Evolutionary conservation across 306 rosid species (phyloP).

Genomic region (Citrullus colocynthis): DNA sequence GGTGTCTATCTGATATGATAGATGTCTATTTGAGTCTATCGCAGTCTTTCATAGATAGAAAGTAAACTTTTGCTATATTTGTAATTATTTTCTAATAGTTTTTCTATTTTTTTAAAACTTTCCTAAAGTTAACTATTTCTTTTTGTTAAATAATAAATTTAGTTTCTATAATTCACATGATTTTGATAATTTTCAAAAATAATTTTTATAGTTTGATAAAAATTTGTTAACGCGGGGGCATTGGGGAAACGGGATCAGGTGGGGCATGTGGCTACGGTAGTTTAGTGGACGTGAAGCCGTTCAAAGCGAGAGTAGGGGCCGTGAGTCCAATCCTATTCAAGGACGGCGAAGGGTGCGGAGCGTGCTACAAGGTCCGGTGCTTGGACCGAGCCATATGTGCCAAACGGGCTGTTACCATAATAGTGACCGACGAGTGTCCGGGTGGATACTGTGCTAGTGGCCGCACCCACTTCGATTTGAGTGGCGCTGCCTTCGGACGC

Average conservation of each 20-base stretch:
- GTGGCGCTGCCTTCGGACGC: conserved; percentile 83
- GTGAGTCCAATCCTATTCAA: conserved; percentile 61
- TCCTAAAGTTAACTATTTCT: too few species aligned
- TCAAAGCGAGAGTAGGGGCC: conserved; percentile 71
- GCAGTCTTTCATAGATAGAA: too few species aligned
- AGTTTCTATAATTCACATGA: too few species aligned
- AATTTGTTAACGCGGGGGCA: too few species aligned
- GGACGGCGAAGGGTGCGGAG: conserved; percentile 83
- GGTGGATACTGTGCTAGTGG: conserved; percentile 49
- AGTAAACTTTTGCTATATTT: too few species aligned
- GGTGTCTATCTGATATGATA: too few species aligned
- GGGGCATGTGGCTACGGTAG: conserved; percentile 91
- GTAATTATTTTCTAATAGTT: too few species aligned
- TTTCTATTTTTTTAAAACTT: too few species aligned
- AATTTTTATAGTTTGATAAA: too few species aligned
- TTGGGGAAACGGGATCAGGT: conserved; percentile 18
- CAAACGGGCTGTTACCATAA: conserved; percentile 65
- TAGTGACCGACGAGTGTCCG: conserved; percentile 80
- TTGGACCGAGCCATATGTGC: conserved; percentile 51
- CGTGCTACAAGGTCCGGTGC: conserved; percentile 75
- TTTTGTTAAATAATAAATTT: too few species aligned
- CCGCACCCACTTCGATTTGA: conserved; percentile 69
- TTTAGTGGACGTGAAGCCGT: conserved; percentile 72
- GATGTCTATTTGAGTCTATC: too few species aligned
- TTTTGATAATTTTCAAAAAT: too few species aligned